A percentile compares a stretch with the other conserved stretches of the same genome.
These are phyloP conservation scores for Tinospora cordifolia DNA, from an alignment of 164 flowering plant species.

Conservation along the genomic window DNA sequence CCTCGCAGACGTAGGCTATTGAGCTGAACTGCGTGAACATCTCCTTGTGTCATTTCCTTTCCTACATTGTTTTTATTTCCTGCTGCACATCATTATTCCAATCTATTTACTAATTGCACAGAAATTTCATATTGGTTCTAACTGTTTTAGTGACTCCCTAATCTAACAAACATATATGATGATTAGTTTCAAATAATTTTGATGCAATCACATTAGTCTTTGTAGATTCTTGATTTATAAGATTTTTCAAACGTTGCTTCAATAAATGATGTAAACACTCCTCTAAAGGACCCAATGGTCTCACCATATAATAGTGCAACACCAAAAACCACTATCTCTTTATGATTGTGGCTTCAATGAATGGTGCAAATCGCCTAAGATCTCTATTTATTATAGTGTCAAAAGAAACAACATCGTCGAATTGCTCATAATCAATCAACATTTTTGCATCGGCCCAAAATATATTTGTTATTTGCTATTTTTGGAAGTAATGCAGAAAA, in stretches of 20 bases:
- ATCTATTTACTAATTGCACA: too few relatives aligned
- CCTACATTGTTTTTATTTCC: too few relatives aligned
- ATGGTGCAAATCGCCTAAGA: constrained; percentile 17
- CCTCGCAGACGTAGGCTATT: too few relatives aligned
- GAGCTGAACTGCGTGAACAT: too few relatives aligned
- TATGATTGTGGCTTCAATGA: constrained; percentile 22
- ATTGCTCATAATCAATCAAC: constrained; percentile 11
- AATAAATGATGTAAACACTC: constrained; percentile 17
- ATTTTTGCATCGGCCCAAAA: constrained; percentile 21
- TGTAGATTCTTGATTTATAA: not conserved
- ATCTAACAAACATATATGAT: constrained; percentile 1
- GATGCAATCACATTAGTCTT: not conserved
- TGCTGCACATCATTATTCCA: too few relatives aligned
- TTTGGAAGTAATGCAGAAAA: too few relatives aligned
- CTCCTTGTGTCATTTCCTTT: too few relatives aligned
- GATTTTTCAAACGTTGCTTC: constrained; percentile 15
- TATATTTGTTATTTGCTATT: constrained; percentile 1
- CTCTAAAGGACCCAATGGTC: constrained; percentile 13
- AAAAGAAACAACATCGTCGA: constrained; percentile 20
- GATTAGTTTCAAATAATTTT: not conserved
- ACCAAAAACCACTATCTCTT: constrained; percentile 17
- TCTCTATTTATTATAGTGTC: constrained; percentile 15
- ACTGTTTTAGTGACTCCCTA: too few relatives aligned
- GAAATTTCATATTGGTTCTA: too few relatives aligned
- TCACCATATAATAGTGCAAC: constrained; percentile 17